Conservation (phyloP, 2,329 filamentous ascomycete species). For the Botryotinia calthae region DNA sequence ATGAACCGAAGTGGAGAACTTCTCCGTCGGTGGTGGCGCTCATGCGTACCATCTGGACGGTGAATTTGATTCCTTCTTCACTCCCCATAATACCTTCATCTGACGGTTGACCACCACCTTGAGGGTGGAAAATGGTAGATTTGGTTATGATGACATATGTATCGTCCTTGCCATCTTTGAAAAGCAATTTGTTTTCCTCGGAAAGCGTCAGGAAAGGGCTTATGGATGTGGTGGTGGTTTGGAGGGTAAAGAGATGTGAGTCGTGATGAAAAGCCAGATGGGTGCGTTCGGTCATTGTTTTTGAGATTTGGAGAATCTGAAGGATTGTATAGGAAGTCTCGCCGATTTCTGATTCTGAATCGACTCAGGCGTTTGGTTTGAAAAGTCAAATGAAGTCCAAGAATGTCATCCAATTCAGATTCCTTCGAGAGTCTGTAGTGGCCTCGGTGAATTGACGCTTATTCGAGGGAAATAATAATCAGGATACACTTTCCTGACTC, state of each 20-base stretch:
- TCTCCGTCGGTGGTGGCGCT: conserved; percentile 48
- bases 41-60: conserved; percentile 57
- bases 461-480: background rate
- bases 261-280: conserved; percentile 26
- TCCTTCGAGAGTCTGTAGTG: background rate
- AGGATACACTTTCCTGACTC: background rate
- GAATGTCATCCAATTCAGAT: background rate
- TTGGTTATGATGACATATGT: conserved; percentile 59
- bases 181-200: conserved; percentile 43
- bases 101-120: conserved; percentile 71
- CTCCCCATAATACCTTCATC: conserved; percentile 58
- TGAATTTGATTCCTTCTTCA: conserved; percentile 41
- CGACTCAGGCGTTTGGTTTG: no score
- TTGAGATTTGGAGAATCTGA: background rate
- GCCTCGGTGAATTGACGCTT: background rate
- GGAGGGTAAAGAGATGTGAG: conserved; percentile 21
- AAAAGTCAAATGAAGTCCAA: background rate
- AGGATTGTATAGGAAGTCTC: background rate
- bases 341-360: background rate
- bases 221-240: conserved; percentile 25
- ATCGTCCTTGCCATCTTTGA: conserved; percentile 53
- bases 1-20: conserved; percentile 65
- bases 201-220: conserved; percentile 26
- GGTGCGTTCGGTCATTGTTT: conserved; percentile 13
- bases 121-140: conserved; percentile 71